Base-by-base conservation (phyloP, 495 filamentous ascomycete genomes). In the Terfezia claveryi region DNA sequence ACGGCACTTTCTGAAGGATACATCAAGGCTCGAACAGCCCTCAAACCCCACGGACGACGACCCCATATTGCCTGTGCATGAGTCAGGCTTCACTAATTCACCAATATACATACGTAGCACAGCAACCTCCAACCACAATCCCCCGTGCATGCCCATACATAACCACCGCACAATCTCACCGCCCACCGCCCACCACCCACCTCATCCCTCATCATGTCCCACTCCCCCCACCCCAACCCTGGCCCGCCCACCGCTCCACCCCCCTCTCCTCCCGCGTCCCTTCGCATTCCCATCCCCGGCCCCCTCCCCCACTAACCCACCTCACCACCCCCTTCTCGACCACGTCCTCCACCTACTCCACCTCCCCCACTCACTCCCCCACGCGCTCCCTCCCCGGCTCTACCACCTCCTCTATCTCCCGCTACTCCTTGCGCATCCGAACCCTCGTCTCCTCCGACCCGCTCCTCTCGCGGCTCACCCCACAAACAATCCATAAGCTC, bases 291-390 rank as follows among this genome's bases (percentile, higher is more conserved):
- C 0, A 49, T 38, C 17, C 56, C 55, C 17, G 27, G 27, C 17
- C 62, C 23, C 58, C 56, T 10, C 46, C 54, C 23, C 59, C 55
- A 10, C 44, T 49, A 49, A 38, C 56, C 10, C 36, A 52, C 20
- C 53, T 54, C 32, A 49, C 62, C 0, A 49, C 49, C 17, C 56
- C 55, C 17, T 62, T 64, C 52, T 65, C 64, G 53, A 16, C 63
- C 62, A 11, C 63, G 62, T 2, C 59, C 62, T 2, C 56, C 59
- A 10, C 58, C 58, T 14, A 52, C 62, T 36, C 37, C 61, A 62
- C 63, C 11, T 64, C 62, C 8, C 63, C 63, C 1, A 53, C 63
- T n/a, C 63, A 59, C 50, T 57, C 56, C 36, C 61, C 59, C 41
- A 57, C 57, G 55, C 61, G 62, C 27, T 59, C 56, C 4, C 59